phyloP scores from a whole-genome alignment of 2,329 filamentous ascomycete species.

The Reticulascus tulasneorum region DNA sequence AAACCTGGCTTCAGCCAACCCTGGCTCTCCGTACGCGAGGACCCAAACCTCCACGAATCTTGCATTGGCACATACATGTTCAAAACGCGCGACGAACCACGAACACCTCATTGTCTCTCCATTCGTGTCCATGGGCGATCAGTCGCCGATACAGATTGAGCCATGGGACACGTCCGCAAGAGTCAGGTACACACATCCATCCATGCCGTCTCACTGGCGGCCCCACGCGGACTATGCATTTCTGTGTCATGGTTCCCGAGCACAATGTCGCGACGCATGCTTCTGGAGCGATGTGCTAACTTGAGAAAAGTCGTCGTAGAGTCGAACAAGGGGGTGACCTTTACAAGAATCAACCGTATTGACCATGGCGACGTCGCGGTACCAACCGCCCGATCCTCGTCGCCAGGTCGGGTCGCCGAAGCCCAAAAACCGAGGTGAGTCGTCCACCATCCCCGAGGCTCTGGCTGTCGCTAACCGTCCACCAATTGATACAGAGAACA shows the following conservation, averaged over 20 bases:
- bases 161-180: constrained; percentile 44
- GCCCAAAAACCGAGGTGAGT: constrained; percentile 52
- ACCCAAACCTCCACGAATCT: neutral
- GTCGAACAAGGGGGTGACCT: constrained; percentile 30
- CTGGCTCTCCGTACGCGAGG: neutral
- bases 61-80: neutral
- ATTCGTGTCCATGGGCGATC: constrained; percentile 37
- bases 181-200: constrained; percentile 30
- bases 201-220: constrained; percentile 8
- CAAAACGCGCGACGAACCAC: neutral
- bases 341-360: constrained; percentile 19
- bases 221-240: constrained; percentile 10
- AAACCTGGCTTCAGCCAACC: constrained; percentile 2
- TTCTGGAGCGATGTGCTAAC: too few relatives aligned
- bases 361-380: constrained; percentile 44
- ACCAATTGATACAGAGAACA: constrained; percentile 56
- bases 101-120: constrained; percentile 2
- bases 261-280: neutral
- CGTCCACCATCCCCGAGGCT: neutral
- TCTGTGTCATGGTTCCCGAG: neutral
- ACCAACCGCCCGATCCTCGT: constrained; percentile 42
- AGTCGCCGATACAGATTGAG: constrained; percentile 37
- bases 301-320: constrained; percentile 43
- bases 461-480: constrained; percentile 17
- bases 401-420: constrained; percentile 53